Conservation (phyloP, 306 rosid genomes). For the Cotoneaster glaucophyllus region DNA sequence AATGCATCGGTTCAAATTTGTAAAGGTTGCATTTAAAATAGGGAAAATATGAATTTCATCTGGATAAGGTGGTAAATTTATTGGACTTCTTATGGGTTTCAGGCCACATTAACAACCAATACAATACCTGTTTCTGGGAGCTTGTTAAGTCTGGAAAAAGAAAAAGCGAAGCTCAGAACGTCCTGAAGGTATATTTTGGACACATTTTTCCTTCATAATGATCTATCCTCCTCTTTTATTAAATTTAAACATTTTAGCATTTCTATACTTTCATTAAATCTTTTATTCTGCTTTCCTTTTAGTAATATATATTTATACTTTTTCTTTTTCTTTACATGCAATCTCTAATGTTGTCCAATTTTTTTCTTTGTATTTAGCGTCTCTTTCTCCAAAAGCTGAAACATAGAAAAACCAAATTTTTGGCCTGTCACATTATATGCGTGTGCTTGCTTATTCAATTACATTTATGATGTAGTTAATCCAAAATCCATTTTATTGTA, state of each 20-base stretch:
- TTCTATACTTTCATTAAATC: not conserved
- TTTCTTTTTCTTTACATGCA: not conserved
- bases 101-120: slow-evolving; percentile 86
- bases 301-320: no score
- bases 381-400: no score
- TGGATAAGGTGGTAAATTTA: not conserved
- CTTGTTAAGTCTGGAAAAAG: slow-evolving; percentile 68
- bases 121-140: slow-evolving; percentile 89
- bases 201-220: not conserved
- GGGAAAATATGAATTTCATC: not conserved
- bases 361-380: no score
- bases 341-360: no score
- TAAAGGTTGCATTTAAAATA: not conserved
- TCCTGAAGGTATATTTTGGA: slow-evolving; percentile 32
- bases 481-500: not conserved
- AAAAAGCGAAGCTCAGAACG: slow-evolving; percentile 62
- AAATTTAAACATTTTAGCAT: not conserved
- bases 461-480: not conserved
- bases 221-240: not conserved
- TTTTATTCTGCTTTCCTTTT: not conserved
- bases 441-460: no score
- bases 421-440: no score
- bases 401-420: no score
- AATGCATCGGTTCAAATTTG: not conserved
- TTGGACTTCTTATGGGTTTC: not conserved